Evolutionary conservation across 2,329 filamentous ascomycete genomes (phyloP).

Genomic region (Phaeophleospora eucalypticola): DNA sequence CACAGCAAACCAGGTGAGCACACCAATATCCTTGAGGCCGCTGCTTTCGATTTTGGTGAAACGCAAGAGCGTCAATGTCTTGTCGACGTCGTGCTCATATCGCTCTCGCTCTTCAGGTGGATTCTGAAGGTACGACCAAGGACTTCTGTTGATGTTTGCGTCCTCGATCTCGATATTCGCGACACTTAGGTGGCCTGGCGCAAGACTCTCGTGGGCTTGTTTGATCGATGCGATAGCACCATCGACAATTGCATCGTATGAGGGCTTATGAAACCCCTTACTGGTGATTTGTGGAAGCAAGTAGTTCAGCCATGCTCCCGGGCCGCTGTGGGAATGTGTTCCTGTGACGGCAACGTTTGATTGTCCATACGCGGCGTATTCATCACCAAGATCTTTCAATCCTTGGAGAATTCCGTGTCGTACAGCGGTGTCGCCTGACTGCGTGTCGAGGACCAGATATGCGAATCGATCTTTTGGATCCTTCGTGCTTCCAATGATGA

Average conservation of each 20-base stretch:
- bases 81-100: slow-evolving; percentile 68
- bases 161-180: slow-evolving; percentile 66
- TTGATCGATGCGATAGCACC: slow-evolving; percentile 78
- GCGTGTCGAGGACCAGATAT: slow-evolving; percentile 82
- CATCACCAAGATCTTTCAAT: slow-evolving; percentile 62
- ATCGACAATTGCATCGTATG: slow-evolving; percentile 83
- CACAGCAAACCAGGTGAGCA: slow-evolving; percentile 86
- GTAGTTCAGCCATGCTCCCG: slow-evolving; percentile 92
- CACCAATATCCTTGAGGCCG: slow-evolving; percentile 71
- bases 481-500: slow-evolving; percentile 70
- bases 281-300: slow-evolving; percentile 86
- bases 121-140: slow-evolving; percentile 84
- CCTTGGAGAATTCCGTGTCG: slow-evolving; percentile 81
- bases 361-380: slow-evolving; percentile 70
- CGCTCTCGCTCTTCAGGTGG: slow-evolving; percentile 67
- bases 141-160: slow-evolving; percentile 84
- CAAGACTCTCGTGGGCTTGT: slow-evolving; percentile 69
- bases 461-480: slow-evolving; percentile 69
- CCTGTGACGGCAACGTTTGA: slow-evolving; percentile 86
- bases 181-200: slow-evolving; percentile 66
- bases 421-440: slow-evolving; percentile 84
- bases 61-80: slow-evolving; percentile 72
- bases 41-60: slow-evolving; percentile 59
- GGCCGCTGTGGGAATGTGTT: slow-evolving; percentile 88
- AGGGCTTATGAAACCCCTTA: slow-evolving; percentile 79